Conservation (phyloP, 139 green algal species). For the Chlamydomonas sphaeroides region DNA sequence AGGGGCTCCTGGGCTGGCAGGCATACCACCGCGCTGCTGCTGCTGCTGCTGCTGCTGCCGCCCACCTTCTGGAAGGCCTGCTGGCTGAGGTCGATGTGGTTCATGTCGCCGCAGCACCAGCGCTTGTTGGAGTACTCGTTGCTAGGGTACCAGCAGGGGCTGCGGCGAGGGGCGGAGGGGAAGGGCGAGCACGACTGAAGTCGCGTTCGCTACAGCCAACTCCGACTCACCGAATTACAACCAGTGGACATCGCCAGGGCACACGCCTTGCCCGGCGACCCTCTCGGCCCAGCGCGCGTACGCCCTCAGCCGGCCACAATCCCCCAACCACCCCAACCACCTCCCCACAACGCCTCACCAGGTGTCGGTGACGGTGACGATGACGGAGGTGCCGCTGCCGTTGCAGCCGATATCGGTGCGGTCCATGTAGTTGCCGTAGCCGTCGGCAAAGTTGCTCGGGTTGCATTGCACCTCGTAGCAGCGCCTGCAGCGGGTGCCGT, state of each 20-base stretch:
- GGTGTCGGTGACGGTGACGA: conserved; percentile 56
- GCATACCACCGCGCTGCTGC: background rate
- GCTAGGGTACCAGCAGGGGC: conserved; percentile 46
- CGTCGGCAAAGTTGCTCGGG: conserved; percentile 37
- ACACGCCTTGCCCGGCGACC: too few species aligned
- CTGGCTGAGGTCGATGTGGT: background rate
- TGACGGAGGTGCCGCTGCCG: background rate
- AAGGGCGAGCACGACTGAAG: background rate
- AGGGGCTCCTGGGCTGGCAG: background rate
- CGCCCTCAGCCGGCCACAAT: too few species aligned
- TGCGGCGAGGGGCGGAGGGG: background rate
- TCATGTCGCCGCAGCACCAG: conserved; percentile 31
- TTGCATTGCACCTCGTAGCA: conserved; percentile 64
- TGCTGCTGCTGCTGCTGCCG: background rate
- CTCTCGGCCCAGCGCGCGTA: background rate
- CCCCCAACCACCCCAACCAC: too few species aligned
- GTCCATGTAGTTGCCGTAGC: conserved; percentile 44
- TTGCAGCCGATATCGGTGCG: too few species aligned
- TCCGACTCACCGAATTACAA: too few species aligned
- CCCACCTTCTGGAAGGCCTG: conserved; percentile 34
- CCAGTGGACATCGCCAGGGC: too few species aligned
- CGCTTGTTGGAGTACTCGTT: conserved; percentile 42
- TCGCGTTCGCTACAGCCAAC: too few species aligned
- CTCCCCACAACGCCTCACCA: conserved; percentile 31
- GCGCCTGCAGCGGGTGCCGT: conserved; percentile 31